Base-by-base conservation (phyloP, 345 rosid genomes). In the Orychophragmus violaceus region DNA sequence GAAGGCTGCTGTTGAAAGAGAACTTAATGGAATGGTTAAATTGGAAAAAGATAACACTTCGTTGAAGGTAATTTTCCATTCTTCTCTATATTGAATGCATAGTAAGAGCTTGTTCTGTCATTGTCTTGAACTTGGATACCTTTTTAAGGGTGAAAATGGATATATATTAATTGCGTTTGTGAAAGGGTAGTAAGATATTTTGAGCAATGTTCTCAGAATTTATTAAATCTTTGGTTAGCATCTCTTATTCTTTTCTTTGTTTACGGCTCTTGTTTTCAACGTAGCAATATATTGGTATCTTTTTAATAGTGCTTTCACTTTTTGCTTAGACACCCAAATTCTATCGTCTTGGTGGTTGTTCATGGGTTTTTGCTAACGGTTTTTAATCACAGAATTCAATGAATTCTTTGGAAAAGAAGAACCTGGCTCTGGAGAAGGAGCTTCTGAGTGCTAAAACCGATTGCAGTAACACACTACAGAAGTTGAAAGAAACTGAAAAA, bases 1-100 rank as follows among this genome's bases (percentile, higher is more conserved):
- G 78, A 94, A 88, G 67, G 79, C 83, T 76, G 81, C 91, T 68
- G 72, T 85, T 74, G 87, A 82, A 80, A 85, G 82, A 77, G 99
- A 87, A 67, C 78, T 86, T 51, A 59, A 56, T 77, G 79, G 76
- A 58, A 74, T 90, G 80, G 66, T 83, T 76, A 88, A 88, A 53
- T 69, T 90, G 36, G 85, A 82, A 74, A 84, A 81, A 66, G 97
- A 85, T 69, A 94, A 90, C 77, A 74, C 80, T 35, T 62, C 64
- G 27, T 70, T 94, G 62, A 88, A 82, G 99, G 99, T 90, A 60
- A 74, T 66, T 59, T 54, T 59, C 59, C 6, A 8, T n/a, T 64
- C 21, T 33, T 32, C 0, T 61, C 33, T 22, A 32, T 63, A 48
- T 25, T 57, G 36, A 35, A 19, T 8, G 16, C 58, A 35, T 25